Base-by-base conservation (phyloP, 345 rosid genomes). In the Linum usitatissimum region DNA sequence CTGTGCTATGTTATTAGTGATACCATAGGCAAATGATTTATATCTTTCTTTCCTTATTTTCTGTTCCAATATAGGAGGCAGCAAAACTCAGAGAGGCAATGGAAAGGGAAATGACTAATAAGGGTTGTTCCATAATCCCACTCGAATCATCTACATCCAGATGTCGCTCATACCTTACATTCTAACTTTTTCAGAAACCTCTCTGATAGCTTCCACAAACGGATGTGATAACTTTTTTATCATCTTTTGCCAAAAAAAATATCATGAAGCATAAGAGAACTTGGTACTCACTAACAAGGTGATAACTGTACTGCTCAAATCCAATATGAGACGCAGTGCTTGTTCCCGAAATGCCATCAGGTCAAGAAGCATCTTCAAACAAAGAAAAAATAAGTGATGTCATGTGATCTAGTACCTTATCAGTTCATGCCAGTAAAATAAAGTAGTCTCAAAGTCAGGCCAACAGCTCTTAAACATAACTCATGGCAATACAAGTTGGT, bases 321-420 rank as follows among this genome's bases (percentile, higher is more conserved):
- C 99, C 87, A 93, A 68, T 79, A 93, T 84, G 60, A 90, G 92
- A 61, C 96, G 90, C 58, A 93, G 77, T 55, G 99, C 95, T 80
- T 93, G 99, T 72, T 93, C 99, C 61, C 96, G 86, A 71, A 90
- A 93, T 64, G 87, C 88, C 99, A 93, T 87, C 80, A 93, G 75
- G 79, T 90, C 99, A 71, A 86, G 88, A 68, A 93, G 95, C 79
- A 93, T 77, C 99, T 93, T 40, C 82, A 82, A 68, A 62, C 57
- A 79, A 70, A 66, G 62, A 48, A 78, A 81, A 70, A 55, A 9
- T 18, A 55, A 19, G 30, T 19, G 2, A 18, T 10, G 51, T 45
- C 51, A 12, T 15, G 17, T 45, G 51, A 45, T 13, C 17, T 45
- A 45, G 51, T 45, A 45, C 14, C 51, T 45, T 45, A 10, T 15